A percentile compares a stretch with the other conserved stretches of the same genome.
These are phyloP conservation scores for Colletotrichum eleusines DNA, from an alignment of 2,329 filamentous ascomycete genomes.

Conservation along the genomic window DNA sequence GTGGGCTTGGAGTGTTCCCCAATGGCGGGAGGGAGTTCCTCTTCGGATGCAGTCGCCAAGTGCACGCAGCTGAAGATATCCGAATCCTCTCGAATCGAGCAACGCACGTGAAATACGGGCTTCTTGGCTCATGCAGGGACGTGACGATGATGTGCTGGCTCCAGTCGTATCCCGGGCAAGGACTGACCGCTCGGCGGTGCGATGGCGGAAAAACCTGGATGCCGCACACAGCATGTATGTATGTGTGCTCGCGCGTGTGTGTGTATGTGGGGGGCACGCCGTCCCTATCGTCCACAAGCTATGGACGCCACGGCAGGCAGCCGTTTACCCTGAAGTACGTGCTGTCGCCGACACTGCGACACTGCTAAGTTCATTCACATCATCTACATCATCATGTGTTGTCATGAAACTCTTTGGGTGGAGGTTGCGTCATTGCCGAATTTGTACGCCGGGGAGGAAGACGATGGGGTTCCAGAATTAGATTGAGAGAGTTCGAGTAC, in stretches of 20 bases:
- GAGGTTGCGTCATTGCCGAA: background rate
- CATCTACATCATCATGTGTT: background rate
- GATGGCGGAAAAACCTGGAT: constrained; percentile 24
- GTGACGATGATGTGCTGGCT: constrained; percentile 34
- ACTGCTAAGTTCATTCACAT: background rate
- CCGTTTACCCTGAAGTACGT: background rate
- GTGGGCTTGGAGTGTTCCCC: background rate
- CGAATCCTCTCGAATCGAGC: constrained; percentile 3
- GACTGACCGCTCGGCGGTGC: constrained; percentile 24
- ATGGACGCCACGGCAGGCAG: background rate
- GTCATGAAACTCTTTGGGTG: constrained; percentile 14
- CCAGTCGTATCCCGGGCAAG: constrained; percentile 33
- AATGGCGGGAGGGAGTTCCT: background rate
- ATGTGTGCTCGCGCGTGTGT: background rate
- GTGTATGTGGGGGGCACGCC: constrained; percentile 10
- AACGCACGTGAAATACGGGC: constrained; percentile 9
- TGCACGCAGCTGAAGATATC: constrained; percentile 16
- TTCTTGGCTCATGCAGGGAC: constrained; percentile 26
- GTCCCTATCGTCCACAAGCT: too few relatives aligned
- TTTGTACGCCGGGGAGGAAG: background rate
- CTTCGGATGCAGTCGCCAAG: background rate
- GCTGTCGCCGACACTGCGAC: background rate
- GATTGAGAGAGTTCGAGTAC: background rate
- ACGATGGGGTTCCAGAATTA: background rate
- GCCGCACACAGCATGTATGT: background rate